These are phyloP conservation scores for Flaveria sonorensis DNA, from an alignment of 129 eudicot species.

Conservation along the genomic window DNA sequence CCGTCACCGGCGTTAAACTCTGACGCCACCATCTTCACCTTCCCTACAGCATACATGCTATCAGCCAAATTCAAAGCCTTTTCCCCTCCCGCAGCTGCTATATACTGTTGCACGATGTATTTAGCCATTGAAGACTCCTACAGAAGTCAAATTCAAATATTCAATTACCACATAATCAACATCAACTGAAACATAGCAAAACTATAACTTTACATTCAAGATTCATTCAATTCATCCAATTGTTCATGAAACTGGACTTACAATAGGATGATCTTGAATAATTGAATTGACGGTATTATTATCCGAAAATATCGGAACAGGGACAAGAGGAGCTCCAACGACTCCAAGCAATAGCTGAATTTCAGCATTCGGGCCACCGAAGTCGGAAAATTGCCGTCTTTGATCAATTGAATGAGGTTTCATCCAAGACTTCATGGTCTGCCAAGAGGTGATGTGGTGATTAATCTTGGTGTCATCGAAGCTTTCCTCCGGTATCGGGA, in stretches of 20 bases:
- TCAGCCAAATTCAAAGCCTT: slow-evolving; percentile 58
- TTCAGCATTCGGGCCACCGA: slow-evolving; percentile 54
- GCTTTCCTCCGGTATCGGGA: slow-evolving; percentile 86
- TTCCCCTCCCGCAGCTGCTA: slow-evolving; percentile 92
- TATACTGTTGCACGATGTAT: slow-evolving; percentile 86
- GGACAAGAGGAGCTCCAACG: slow-evolving; percentile 88
- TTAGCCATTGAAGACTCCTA: slow-evolving; percentile 94
- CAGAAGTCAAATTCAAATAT: slow-evolving; percentile 29
- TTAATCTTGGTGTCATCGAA: slow-evolving; percentile 39
- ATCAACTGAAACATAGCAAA: not conserved
- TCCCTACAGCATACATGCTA: slow-evolving; percentile 86
- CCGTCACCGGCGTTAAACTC: slow-evolving; percentile 66
- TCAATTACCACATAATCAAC: not conserved
- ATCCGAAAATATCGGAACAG: slow-evolving; percentile 55
- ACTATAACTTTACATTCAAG: not conserved
- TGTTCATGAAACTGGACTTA: slow-evolving; percentile 38
- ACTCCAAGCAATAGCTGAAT: slow-evolving; percentile 88
- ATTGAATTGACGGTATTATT: slow-evolving; percentile 34
- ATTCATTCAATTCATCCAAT: not conserved
- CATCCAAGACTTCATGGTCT: slow-evolving; percentile 73
- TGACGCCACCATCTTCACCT: slow-evolving; percentile 86
- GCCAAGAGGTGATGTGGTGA: slow-evolving; percentile 53
- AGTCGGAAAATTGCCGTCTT: slow-evolving; percentile 36
- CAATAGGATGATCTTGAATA: slow-evolving; percentile 78
- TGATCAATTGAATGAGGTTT: slow-evolving; percentile 42